Percentiles rank a stretch among this genome's conserved stretches.
Conservation (phyloP, 108 stramenopile species). For the Chaetoceros tenuissimus region DNA sequence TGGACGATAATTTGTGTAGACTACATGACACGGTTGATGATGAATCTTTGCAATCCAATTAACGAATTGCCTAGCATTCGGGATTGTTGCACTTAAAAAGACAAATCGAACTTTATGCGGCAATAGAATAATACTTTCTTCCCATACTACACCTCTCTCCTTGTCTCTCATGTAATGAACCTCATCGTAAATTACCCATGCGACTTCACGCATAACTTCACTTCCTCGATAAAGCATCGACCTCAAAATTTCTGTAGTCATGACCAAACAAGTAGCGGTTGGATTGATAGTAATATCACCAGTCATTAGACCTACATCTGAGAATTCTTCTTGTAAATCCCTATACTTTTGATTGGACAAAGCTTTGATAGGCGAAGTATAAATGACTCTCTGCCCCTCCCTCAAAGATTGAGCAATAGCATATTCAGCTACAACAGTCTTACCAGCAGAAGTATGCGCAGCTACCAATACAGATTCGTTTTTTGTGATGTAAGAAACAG, state of each 20-base stretch:
- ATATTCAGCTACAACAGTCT: constrained; percentile 90
- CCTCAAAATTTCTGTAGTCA: constrained; percentile 99
- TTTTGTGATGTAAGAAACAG: constrained; percentile 85
- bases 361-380: constrained; percentile 99
- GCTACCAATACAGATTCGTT: constrained; percentile 95
- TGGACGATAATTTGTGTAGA: constrained; percentile 99
- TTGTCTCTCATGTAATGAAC: constrained; percentile 99
- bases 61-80: constrained; percentile 91
- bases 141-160: constrained; percentile 91
- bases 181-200: constrained; percentile 95
- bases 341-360: constrained; percentile 97
- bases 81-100: constrained; percentile 97
- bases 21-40: constrained; percentile 98
- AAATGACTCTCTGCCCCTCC: constrained; percentile 93
- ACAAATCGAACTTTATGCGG: constrained; percentile 92
- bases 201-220: constrained; percentile 96
- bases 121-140: constrained; percentile 95
- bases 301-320: constrained; percentile 97
- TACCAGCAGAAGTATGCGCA: constrained; percentile 91
- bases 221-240: constrained; percentile 98
- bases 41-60: constrained; percentile 91
- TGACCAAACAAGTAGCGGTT: constrained; percentile 88
- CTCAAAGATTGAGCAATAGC: constrained; percentile 94
- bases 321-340: constrained; percentile 90
- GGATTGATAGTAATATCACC: constrained; percentile 99